phyloP scores from a whole-genome alignment of 495 filamentous ascomycete species.

The Cercophora scortea region DNA sequence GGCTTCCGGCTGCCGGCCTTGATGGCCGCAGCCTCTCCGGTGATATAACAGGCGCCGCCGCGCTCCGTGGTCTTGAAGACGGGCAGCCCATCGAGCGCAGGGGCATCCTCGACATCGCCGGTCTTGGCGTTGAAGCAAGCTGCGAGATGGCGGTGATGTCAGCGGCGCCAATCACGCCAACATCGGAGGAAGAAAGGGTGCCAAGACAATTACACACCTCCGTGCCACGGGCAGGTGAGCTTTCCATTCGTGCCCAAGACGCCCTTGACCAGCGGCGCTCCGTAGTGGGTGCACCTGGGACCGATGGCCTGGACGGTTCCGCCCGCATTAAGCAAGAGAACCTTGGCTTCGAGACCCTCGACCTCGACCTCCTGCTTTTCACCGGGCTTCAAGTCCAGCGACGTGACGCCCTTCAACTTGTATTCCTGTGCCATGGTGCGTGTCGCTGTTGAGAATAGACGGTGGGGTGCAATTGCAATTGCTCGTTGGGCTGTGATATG shows the following conservation, averaged over 20 bases:
- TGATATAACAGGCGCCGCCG: conserved; percentile 76
- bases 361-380: conserved; percentile 87
- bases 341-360: conserved; percentile 80
- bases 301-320: conserved; percentile 71
- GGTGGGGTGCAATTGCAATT: not conserved
- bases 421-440: conserved; percentile 57
- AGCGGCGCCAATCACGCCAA: conserved; percentile 3
- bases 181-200: not conserved
- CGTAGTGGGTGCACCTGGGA: conserved; percentile 90
- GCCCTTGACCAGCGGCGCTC: conserved; percentile 74
- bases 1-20: conserved; percentile 66
- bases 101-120: conserved; percentile 94
- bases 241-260: conserved; percentile 75
- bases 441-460: conserved; percentile 5
- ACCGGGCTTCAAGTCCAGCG: conserved; percentile 61
- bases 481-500: not conserved
- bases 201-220: conserved; percentile 47
- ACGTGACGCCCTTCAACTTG: conserved; percentile 73
- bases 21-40: conserved; percentile 70
- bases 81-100: conserved; percentile 72
- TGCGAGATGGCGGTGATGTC: conserved; percentile 19
- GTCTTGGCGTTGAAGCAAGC: conserved; percentile 85
- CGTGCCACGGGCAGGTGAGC: conserved; percentile 92
- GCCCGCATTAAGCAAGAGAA: conserved; percentile 71
- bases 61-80: conserved; percentile 75